Conservation (phyloP, 345 rosid species). For the Erodium maritimum region DNA sequence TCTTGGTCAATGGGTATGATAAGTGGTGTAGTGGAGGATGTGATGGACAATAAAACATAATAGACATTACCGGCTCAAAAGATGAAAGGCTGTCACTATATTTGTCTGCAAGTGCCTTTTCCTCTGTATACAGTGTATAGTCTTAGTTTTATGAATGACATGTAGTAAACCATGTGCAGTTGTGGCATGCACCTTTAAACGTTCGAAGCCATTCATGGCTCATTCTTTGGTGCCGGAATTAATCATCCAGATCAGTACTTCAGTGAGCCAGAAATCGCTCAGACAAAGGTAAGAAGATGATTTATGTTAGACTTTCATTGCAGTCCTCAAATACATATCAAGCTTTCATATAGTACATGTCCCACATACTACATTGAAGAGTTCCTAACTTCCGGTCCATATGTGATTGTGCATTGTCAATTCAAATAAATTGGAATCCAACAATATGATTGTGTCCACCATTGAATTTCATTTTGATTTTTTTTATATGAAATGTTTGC, state of each 20-base stretch:
- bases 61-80: constrained; percentile 69
- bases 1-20: constrained; percentile 65
- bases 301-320: neutral
- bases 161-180: constrained; percentile 24
- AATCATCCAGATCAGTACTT: constrained; percentile 93
- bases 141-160: neutral
- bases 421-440: neutral
- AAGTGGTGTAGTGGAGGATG: constrained; percentile 52
- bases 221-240: constrained; percentile 65
- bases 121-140: neutral
- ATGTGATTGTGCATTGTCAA: neutral
- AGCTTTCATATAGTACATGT: neutral
- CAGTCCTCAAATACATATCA: neutral
- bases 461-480: neutral
- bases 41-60: constrained; percentile 70
- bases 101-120: constrained; percentile 1
- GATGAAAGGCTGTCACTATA: constrained; percentile 5
- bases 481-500: neutral
- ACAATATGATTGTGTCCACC: neutral
- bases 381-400: neutral
- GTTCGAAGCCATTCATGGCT: constrained; percentile 67
- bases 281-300: constrained; percentile 35
- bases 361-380: neutral
- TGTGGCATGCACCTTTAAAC: constrained; percentile 80
- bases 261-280: constrained; percentile 60